Base-by-base conservation (phyloP, 2,329 filamentous ascomycete genomes). In the Podosphaera xanthii region DNA sequence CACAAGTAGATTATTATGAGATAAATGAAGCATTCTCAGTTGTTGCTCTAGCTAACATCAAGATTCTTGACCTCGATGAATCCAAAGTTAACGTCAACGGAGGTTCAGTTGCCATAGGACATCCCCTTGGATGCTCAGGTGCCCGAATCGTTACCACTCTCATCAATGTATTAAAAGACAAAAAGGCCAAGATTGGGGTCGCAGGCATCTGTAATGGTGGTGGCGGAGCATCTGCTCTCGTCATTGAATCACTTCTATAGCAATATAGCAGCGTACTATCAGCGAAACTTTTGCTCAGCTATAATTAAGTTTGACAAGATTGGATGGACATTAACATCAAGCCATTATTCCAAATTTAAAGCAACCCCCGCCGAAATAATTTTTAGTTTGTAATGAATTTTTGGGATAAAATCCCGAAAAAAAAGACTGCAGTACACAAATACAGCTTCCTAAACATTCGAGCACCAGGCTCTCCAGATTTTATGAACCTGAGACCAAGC, bases 21-120 rank as follows among this genome's bases (percentile, higher is more conserved):
- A 96, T 98, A 78, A 98, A 98, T 77, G 92, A 98, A 77, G 92
- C 92, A 49, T 98, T 98, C 77, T 92, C 87, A 63, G 92, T 95
- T 57, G 92, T 98, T 63, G 88, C 92, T 46, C 79, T 98, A 58
- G 90, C 92, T 65, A 98, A 98, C 77, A 82, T 95, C 75, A 95
- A 98, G 80, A 72, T 97, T 59, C 82, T 98, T 48, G 78, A 77
- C 62, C 75, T 98, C 60, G 76, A 77, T 63, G 79, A 86, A 64
- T 86, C 90, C 61, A 94, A 89, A 74, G 90, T 98, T 70, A 98
- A 98, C 75, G 76, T 97, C 60, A 91, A 89, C 69, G 92, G 92
- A 69, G 92, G 92, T 70, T 87, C 92, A 59, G 92, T 98, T 62
- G 92, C 92, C 67, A 85, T 98, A 61, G 92, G 92, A 59, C 92